Evolutionary conservation across 2,329 filamentous ascomycete genomes (phyloP).

Genomic region (Epichloe brachyelytri): DNA sequence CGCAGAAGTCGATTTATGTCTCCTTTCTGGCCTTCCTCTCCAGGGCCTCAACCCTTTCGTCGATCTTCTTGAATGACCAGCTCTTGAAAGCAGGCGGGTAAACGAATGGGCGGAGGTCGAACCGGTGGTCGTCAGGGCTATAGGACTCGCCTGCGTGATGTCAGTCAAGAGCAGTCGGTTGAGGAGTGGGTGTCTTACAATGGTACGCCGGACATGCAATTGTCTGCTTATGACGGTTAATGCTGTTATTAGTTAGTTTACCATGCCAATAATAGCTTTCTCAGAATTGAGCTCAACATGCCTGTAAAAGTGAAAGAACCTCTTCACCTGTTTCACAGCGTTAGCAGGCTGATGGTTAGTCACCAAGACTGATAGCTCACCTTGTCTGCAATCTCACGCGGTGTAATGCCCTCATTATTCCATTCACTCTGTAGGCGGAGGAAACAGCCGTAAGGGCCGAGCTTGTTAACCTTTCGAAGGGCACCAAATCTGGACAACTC

Average conservation of each 20-base stretch:
- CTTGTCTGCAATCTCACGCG: conserved; percentile 16
- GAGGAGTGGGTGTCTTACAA: background rate
- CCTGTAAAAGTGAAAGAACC: background rate
- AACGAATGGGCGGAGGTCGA: conserved; percentile 12
- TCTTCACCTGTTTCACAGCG: background rate
- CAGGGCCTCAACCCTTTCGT: conserved; percentile 21
- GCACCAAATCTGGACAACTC: conserved; percentile 27
- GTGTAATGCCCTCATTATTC: conserved; percentile 8
- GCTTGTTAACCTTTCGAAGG: conserved; percentile 28
- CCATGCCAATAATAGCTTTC: too few species aligned
- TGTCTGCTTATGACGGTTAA: conserved; percentile 6
- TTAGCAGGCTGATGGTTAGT: background rate
- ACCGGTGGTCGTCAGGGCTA: conserved; percentile 3
- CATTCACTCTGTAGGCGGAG: conserved; percentile 28
- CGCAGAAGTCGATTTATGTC: background rate
- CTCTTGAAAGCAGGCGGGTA: conserved; percentile 21
- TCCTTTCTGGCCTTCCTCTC: conserved; percentile 12
- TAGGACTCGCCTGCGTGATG: background rate
- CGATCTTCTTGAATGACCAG: conserved; percentile 27
- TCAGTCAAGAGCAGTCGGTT: background rate
- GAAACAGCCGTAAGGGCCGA: conserved; percentile 28
- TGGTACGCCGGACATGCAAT: conserved; percentile 1
- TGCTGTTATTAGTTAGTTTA: background rate
- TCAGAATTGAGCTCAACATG: background rate
- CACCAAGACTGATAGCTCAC: conserved; percentile 6